Evolutionary conservation across 192 early-diverging fungal species (phyloP).

Genomic region (Linnemannia schmuckeri): DNA sequence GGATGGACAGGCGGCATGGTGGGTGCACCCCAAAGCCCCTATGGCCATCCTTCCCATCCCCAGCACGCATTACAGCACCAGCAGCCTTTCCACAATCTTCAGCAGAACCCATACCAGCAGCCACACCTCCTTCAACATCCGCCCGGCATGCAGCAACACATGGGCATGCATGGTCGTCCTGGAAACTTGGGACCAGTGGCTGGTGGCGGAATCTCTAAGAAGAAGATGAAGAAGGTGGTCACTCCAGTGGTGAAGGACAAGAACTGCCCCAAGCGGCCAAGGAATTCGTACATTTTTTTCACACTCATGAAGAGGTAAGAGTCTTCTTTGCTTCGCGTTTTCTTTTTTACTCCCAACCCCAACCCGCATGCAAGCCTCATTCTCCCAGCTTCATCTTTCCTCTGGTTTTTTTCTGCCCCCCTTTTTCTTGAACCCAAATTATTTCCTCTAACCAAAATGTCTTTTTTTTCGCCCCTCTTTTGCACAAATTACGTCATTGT

Average conservation of each 20-base stretch:
- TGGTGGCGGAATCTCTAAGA: slow-evolving; percentile 45
- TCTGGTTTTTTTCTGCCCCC: neutral
- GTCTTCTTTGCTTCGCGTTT: neutral
- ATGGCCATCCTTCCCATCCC: slow-evolving; percentile 25
- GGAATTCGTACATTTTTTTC: slow-evolving; percentile 59
- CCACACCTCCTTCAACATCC: slow-evolving; percentile 38
- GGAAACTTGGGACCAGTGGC: slow-evolving; percentile 11
- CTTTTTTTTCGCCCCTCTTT: neutral
- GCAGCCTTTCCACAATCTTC: slow-evolving; percentile 25
- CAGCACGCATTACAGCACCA: slow-evolving; percentile 29
- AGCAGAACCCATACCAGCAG: slow-evolving; percentile 36
- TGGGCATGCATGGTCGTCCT: slow-evolving; percentile 29
- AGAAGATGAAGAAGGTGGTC: slow-evolving; percentile 30
- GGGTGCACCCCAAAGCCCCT: slow-evolving; percentile 23
- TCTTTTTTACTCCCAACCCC: neutral
- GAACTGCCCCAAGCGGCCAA: slow-evolving; percentile 59
- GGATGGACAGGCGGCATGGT: slow-evolving; percentile 25
- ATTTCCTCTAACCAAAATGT: neutral
- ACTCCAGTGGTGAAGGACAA: slow-evolving; percentile 52
- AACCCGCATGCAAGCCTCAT: neutral
- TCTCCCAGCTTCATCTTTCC: neutral
- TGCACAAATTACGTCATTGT: slow-evolving; percentile 4
- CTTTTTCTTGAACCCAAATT: slow-evolving; percentile 1
- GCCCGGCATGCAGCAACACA: slow-evolving; percentile 35
- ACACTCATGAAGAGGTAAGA: slow-evolving; percentile 54